Evolutionary conservation across 2,329 filamentous ascomycete genomes (phyloP).

Genomic region (Colletotrichum truncatum): DNA sequence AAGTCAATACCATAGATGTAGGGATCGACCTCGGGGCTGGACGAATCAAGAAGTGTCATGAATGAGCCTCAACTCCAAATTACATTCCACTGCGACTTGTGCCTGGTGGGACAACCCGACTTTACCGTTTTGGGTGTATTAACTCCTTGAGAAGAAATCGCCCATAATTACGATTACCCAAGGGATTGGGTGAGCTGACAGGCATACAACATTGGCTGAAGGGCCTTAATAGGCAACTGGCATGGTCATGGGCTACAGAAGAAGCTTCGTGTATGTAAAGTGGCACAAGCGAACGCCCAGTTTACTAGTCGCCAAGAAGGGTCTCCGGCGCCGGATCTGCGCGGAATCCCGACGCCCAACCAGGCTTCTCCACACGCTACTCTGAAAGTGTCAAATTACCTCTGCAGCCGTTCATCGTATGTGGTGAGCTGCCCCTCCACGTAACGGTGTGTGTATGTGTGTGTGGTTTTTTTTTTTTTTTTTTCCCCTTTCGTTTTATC

Average conservation of each 20-base stretch:
- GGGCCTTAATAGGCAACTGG: not conserved
- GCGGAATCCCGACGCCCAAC: not conserved
- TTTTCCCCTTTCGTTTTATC: too few relatives aligned
- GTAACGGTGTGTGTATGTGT: too few relatives aligned
- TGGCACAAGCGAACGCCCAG: not conserved
- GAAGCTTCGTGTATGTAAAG: not conserved
- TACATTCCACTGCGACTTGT: not conserved
- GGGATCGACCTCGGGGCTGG: conserved; percentile 25
- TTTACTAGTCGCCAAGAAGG: not conserved
- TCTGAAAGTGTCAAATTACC: not conserved
- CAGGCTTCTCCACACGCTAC: conserved; percentile 18
- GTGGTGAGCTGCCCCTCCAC: too few relatives aligned
- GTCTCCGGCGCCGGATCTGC: not conserved
- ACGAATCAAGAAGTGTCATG: conserved; percentile 30
- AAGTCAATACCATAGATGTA: conserved; percentile 30
- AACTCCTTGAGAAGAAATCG: too few relatives aligned
- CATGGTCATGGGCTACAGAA: conserved; percentile 2
- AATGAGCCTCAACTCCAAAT: not conserved
- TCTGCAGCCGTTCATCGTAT: too few relatives aligned
- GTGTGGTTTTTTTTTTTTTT: too few relatives aligned
- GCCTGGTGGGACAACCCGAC: not conserved
- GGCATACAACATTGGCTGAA: not conserved
- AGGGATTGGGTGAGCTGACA: too few relatives aligned
- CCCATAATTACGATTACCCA: too few relatives aligned
- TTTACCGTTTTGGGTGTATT: too few relatives aligned